A percentile compares a stretch with the other conserved stretches of the same genome.
These are phyloP conservation scores for Solanum sejunctum DNA, from an alignment of 257 asterid species.

Conservation along the genomic window DNA sequence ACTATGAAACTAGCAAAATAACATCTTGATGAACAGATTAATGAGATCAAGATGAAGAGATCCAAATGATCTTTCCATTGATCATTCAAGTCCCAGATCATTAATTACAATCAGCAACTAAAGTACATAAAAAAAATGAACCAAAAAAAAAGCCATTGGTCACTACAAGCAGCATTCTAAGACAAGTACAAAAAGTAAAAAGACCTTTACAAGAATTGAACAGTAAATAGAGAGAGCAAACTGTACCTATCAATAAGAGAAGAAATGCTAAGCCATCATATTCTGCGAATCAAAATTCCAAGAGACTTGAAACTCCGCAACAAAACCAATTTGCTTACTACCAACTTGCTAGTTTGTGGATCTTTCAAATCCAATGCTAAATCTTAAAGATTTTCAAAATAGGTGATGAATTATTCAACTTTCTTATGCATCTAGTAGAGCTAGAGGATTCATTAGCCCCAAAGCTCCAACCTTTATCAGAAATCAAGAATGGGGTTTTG, in stretches of 20 bases:
- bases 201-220: neutral
- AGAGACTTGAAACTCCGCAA: neutral
- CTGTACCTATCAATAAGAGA: neutral
- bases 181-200: neutral
- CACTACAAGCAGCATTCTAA: neutral
- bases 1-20: neutral
- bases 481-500: neutral
- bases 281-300: neutral
- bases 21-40: neutral
- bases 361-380: neutral
- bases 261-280: neutral
- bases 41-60: neutral
- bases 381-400: neutral
- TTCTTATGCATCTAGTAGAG: neutral
- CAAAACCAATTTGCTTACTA: neutral
- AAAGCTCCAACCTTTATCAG: neutral
- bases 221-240: neutral
- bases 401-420: neutral
- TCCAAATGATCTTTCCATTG: neutral
- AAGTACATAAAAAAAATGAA: neutral
- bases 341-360: neutral
- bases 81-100: neutral
- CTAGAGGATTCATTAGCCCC: neutral
- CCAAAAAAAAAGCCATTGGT: neutral
- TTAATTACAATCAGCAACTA: neutral